These are phyloP conservation scores for Lentithecium fluviatile DNA, from an alignment of 495 filamentous ascomycete genomes.

Conservation along the genomic window DNA sequence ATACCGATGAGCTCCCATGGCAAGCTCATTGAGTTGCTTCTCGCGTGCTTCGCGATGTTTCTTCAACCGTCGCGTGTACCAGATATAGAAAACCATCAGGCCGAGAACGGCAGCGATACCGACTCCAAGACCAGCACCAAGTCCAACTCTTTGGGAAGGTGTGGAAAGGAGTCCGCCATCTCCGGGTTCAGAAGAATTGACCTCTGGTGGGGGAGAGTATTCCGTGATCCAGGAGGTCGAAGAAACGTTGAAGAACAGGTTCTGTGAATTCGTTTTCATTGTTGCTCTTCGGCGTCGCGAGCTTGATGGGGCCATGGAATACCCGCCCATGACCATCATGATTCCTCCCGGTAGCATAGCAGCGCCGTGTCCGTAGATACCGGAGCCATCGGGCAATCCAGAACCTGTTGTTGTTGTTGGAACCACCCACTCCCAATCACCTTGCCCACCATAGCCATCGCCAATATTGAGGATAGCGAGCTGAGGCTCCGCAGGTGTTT, in stretches of 20 bases:
- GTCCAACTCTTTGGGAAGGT: slow-evolving; percentile 56
- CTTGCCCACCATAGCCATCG: slow-evolving; percentile 61
- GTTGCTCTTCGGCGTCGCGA: slow-evolving; percentile 38
- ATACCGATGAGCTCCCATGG: slow-evolving; percentile 48
- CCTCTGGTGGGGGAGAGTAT: slow-evolving; percentile 60
- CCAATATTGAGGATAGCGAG: slow-evolving; percentile 73
- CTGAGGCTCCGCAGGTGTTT: slow-evolving; percentile 72
- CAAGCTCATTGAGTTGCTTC: slow-evolving; percentile 54
- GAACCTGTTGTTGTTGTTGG: slow-evolving; percentile 48
- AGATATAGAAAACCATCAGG: slow-evolving; percentile 54
- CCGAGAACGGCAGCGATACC: slow-evolving; percentile 57
- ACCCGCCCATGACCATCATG: slow-evolving; percentile 88
- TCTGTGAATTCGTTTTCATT: slow-evolving; percentile 44
- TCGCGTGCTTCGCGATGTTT: slow-evolving; percentile 50
- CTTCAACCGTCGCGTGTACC: slow-evolving; percentile 57
- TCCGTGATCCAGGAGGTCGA: slow-evolving; percentile 66
- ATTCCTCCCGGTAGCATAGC: slow-evolving; percentile 79
- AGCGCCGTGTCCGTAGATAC: slow-evolving; percentile 83
- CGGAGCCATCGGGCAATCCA: slow-evolving; percentile 52
- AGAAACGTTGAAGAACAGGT: slow-evolving; percentile 76
- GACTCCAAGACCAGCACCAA: slow-evolving; percentile 74
- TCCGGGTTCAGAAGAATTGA: slow-evolving; percentile 6
- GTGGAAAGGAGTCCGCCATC: slow-evolving; percentile 36
- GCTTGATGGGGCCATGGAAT: slow-evolving; percentile 58
- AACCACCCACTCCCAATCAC: slow-evolving; percentile 72